These are phyloP conservation scores for Phialophora macrospora DNA, from an alignment of 2,329 filamentous ascomycete genomes.

Conservation along the genomic window DNA sequence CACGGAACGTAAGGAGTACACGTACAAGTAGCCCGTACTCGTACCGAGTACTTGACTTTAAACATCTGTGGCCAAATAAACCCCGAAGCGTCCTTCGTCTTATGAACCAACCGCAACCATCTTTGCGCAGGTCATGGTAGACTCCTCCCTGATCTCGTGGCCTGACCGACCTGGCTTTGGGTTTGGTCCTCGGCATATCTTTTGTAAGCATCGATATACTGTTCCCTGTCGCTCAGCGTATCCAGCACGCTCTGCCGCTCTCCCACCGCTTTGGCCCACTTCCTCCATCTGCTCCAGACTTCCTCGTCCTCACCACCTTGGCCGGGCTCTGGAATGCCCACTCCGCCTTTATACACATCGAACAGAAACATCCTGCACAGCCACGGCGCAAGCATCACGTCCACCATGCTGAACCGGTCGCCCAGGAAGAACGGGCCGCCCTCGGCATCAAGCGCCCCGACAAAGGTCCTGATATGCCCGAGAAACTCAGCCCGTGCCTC, in stretches of 20 bases:
- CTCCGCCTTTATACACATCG: constrained; percentile 71
- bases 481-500: constrained; percentile 65
- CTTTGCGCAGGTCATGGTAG: constrained; percentile 56
- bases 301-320: constrained; percentile 59
- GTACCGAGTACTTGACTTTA: too few relatives aligned
- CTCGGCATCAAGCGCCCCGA: constrained; percentile 62
- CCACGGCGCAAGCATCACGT: constrained; percentile 75
- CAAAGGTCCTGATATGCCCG: constrained; percentile 63
- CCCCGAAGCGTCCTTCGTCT: neutral
- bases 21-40: too few relatives aligned
- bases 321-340: constrained; percentile 56
- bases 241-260: constrained; percentile 66
- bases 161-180: constrained; percentile 65
- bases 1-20: too few relatives aligned
- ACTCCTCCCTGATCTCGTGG: constrained; percentile 65
- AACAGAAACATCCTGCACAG: constrained; percentile 73
- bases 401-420: constrained; percentile 66
- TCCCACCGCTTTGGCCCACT: constrained; percentile 66
- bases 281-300: constrained; percentile 68
- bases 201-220: constrained; percentile 72
- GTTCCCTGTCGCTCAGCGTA: constrained; percentile 69
- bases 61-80: too few relatives aligned
- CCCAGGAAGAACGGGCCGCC: constrained; percentile 72
- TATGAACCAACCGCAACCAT: neutral
- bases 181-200: constrained; percentile 70